Base-by-base conservation (phyloP, 345 rosid genomes). In the Citrus glauca region DNA sequence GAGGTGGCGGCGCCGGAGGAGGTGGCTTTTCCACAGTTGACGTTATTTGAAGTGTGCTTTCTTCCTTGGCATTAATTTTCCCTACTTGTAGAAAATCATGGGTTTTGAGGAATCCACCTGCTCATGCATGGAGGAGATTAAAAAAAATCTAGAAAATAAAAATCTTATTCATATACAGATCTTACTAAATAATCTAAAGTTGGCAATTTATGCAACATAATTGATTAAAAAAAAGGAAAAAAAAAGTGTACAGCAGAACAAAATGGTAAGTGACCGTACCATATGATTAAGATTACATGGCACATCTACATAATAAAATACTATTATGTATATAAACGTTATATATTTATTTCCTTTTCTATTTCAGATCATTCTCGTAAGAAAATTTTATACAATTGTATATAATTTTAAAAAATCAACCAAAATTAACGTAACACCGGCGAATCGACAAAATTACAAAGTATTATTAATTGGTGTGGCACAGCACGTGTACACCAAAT, bases 61-160 rank as follows among this genome's bases (percentile, higher is more conserved):
- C 94, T 78, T 88, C 94, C 84, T 89, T 91, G 63, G 87, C 87
- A 74, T 75, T 56, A 17, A 82, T 60, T 72, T 85, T 84, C 61
- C 87, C 91, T 73, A 66, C 89, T 72, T 86, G 87, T 16, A 96
- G 84, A 83, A 96, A 96, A 86, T 96, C 98, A 75, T 92, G 97
- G 7, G 97, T 96, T 79, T 87, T 85, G 62, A 91, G 88, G 84
- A 80, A 81, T 45, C 85, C 88, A 75, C 89, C 94, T 88, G 88
- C 65, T 60, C 55, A 83, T 13, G 27, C 75, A 61, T 8, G 3
- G 20, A 74, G 11, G 0, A 10, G 10, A 8, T 30, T 16, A 7
- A 65, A 40, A 14, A 77, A 66, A 69, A 66, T 19, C 22, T 22
- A 53, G 22, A 45, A 45, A 45, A 45, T 3, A 3, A 62, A 66